Evolutionary conservation across 176 grass and related monocot genomes (phyloP), one percentile per base, ranked within the genome.

Genomic region (Typha latifolia): DNA sequence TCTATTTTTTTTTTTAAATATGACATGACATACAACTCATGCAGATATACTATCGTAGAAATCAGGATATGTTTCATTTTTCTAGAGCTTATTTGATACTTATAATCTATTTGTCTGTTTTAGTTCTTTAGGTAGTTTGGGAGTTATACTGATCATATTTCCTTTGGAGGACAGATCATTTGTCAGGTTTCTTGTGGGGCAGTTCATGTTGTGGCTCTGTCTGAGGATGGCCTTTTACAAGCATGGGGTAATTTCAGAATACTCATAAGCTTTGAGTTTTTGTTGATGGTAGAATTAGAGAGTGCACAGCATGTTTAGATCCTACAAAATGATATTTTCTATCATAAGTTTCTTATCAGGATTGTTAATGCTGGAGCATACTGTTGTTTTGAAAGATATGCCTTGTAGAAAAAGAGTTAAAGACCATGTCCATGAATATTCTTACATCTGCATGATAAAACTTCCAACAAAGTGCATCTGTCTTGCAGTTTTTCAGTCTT

Each of bases 171-270:
- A 48, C 81, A 97, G 93, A 85, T 89, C 48, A 84, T 97, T 66
- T 62, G 65, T 31, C 88, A 97, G 73, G 88, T 97, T 74, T 92
- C 93, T 74, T 97, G 93, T 74, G 93, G 88, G 34, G 67, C 88
- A 70, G 85, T 70, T 76, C 93, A 92, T 82, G 93, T 97, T 2
- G 63, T 92, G 63, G 85, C 83, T 71, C 69, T 97, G 52, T 97
- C 93, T 32, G 85, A 92, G 69, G 81, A 92, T 78, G 88, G 93
- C 70, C 67, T 86, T 20, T 85, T 97, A 53, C 93, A 97, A 89
- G 78, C 85, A 82, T 92, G 93, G 93, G 93, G 93, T 97, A 96
- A 73, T 70, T 37, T 6, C 34, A 37, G 7, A 26, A 26, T 26
- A 26, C 24, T 2, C 34, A 37, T 37, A 37, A 37, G 34, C 34